Evolutionary conservation across 139 green algal genomes (phyloP), one percentile per base, ranked within the genome.

Genomic region (Picochlorum sp.): DNA sequence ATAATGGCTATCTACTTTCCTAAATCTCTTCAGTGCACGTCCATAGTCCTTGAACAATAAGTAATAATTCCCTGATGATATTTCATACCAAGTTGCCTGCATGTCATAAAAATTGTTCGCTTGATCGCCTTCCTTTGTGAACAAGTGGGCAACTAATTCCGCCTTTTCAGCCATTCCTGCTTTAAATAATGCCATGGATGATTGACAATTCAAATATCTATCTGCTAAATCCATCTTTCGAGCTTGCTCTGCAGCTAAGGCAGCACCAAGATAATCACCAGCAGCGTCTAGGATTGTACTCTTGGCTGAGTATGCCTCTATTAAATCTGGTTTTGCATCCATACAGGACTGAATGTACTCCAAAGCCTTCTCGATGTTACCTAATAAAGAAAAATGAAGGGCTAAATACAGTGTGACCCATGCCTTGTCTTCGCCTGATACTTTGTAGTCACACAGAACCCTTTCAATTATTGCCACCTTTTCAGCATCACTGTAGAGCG

Each of bases 51-150:
- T 24, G 22, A 35, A 33, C 20, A 37, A 36, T 31, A 85, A 44
- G 67, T 95, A 77, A 10, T 80, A 81, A 1, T 69, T 50, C 9
- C 87, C 92, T 36, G 61, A 75, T 55, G 81, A 82, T 5, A 94
- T 62, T 82, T 97, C 93, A 54, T 94, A 99, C 91, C 93, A 98
- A 73, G 89, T 93, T 66, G 85, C 87, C 83, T 74, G 68, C 93
- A 99, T 99, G 73, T 98, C 93, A 50, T 82, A 86, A 63, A 99
- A 77, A 64, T 80, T 88, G 57, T 82, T 78, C 30, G 78, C 55
- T 33, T 88, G 78, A 24, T 95, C 84, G n/a, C 77, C 84, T n/a
- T 92, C 87, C 40, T 83, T 83, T 18, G 86, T 93, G 76, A 98
- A 98, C 22, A 96, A 68, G 24, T 73, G 62, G 0, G 83, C 86